Percentiles rank a stretch among this genome's conserved stretches.
Evolutionary conservation across 768 basidiomycete genomes (phyloP).

Genomic region (Lyophyllum semitale): DNA sequence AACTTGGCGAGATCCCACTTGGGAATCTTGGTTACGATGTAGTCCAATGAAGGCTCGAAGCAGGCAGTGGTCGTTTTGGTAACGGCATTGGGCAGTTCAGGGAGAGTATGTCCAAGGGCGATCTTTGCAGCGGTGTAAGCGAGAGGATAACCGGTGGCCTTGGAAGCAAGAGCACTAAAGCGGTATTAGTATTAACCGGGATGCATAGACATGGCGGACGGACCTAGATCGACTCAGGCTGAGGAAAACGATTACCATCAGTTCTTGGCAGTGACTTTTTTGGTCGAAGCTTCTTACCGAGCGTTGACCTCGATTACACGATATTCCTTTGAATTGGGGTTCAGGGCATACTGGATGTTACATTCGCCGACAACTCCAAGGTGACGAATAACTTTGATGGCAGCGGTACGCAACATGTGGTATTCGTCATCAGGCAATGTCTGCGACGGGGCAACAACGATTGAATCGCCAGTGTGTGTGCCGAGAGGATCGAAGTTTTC

Average conservation of each 20-base stretch:
- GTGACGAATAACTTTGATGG: slow-evolving; percentile 93
- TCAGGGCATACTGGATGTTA: slow-evolving; percentile 98
- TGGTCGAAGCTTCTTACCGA: slow-evolving; percentile 49
- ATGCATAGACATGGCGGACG: slow-evolving; percentile 11
- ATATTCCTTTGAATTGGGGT: slow-evolving; percentile 90
- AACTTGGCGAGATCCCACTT: slow-evolving; percentile 99
- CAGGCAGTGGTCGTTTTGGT: slow-evolving; percentile 99
- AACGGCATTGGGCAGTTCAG: slow-evolving; percentile 97
- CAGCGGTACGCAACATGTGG: slow-evolving; percentile 97
- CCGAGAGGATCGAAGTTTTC: slow-evolving; percentile 99
- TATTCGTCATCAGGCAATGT: slow-evolving; percentile 97
- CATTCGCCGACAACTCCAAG: slow-evolving; percentile 93
- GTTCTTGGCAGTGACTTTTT: background rate
- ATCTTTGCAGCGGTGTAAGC: slow-evolving; percentile 99
- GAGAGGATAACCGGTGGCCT: slow-evolving; percentile 98
- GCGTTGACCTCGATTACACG: slow-evolving; percentile 99
- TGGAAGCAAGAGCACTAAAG: slow-evolving; percentile 88
- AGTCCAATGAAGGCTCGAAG: slow-evolving; percentile 98
- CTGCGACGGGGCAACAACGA: slow-evolving; percentile 98
- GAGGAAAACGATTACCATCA: slow-evolving; percentile 8
- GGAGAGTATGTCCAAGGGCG: slow-evolving; percentile 94
- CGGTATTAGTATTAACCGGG: background rate
- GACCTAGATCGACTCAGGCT: slow-evolving; percentile 82
- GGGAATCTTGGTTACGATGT: slow-evolving; percentile 99
- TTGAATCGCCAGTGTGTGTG: slow-evolving; percentile 98